Percentiles rank a stretch among this genome's conserved stretches.
Conservation (phyloP, 202 grass and related monocot genomes). For the Panicum virgatum region DNA sequence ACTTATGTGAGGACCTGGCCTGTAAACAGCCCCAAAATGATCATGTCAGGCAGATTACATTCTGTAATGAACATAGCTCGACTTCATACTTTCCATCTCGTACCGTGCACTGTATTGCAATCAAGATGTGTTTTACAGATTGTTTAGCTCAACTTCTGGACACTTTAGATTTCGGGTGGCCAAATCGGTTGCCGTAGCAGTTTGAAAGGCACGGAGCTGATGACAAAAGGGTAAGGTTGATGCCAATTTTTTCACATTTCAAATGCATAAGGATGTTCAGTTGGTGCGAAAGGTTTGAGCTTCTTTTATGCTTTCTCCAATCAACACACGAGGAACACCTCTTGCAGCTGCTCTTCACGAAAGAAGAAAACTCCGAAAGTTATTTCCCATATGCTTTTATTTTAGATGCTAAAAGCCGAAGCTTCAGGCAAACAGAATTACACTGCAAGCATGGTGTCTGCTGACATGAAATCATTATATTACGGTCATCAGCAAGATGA, state of each 20-base stretch:
- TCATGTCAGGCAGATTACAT: neutral
- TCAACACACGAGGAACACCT: neutral
- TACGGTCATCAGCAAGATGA: constrained; percentile 34
- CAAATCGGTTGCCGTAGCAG: neutral
- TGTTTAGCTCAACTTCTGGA: neutral
- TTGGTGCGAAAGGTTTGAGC: neutral
- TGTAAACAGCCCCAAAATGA: constrained; percentile 11
- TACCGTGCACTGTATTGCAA: neutral
- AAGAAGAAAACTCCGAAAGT: neutral
- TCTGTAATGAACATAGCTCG: neutral
- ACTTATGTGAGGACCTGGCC: neutral
- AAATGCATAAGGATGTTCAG: neutral
- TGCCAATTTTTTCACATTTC: neutral
- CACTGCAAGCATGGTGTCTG: neutral
- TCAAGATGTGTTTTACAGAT: neutral
- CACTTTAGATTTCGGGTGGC: neutral
- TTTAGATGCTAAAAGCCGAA: constrained; percentile 14
- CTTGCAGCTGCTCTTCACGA: neutral
- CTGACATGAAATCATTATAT: constrained; percentile 30
- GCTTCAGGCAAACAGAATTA: constrained; percentile 22
- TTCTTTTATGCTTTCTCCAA: neutral
- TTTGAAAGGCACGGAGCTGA: neutral
- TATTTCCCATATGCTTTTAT: constrained; percentile 23
- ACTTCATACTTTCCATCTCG: neutral
- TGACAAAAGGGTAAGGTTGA: neutral